Evolutionary conservation across 1,284 basidiomycete genomes (phyloP).

Genomic region (Pseudozyma tsukubaensis): DNA sequence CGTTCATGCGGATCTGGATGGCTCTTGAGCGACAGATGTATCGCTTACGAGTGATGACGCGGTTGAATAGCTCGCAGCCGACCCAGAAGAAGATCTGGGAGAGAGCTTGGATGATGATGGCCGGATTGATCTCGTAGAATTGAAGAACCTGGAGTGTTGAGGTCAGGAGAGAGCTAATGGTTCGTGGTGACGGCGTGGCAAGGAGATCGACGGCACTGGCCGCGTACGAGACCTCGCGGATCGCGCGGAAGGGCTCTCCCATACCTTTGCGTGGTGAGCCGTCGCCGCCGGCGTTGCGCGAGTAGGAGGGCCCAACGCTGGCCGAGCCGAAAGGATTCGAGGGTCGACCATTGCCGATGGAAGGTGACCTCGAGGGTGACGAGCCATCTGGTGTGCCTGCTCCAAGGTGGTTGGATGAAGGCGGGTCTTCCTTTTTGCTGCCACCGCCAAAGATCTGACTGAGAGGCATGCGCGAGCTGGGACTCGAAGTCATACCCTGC

Average conservation of each 20-base stretch:
- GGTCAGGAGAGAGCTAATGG: slow-evolving; percentile 84
- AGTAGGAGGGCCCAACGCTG: slow-evolving; percentile 23
- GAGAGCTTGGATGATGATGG: slow-evolving; percentile 87
- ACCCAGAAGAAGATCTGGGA: slow-evolving; percentile 94
- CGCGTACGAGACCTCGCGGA: slow-evolving; percentile 47
- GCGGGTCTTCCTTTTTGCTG: slow-evolving; percentile 11
- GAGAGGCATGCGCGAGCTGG: slow-evolving; percentile 46
- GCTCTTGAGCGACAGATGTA: slow-evolving; percentile 91
- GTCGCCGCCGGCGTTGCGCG: slow-evolving; percentile 6
- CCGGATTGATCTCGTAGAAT: slow-evolving; percentile 90
- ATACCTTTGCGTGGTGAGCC: slow-evolving; percentile 27
- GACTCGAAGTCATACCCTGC: slow-evolving; percentile 31
- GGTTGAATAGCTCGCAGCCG: slow-evolving; percentile 89
- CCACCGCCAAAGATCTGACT: slow-evolving; percentile 52
- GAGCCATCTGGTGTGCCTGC: slow-evolving; percentile 8
- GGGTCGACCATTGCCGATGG: slow-evolving; percentile 35
- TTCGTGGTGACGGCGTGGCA: slow-evolving; percentile 71
- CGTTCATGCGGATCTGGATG: slow-evolving; percentile 88
- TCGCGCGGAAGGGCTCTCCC: slow-evolving; percentile 30
- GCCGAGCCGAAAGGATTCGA: slow-evolving; percentile 21
- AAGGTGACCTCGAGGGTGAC: slow-evolving; percentile 23
- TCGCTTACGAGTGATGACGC: slow-evolving; percentile 93
- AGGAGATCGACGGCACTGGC: slow-evolving; percentile 48
- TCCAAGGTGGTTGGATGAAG: neutral
- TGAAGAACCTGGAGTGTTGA: slow-evolving; percentile 87